These are phyloP conservation scores for Collybia nuda DNA, from an alignment of 768 basidiomycete species.

Conservation along the genomic window DNA sequence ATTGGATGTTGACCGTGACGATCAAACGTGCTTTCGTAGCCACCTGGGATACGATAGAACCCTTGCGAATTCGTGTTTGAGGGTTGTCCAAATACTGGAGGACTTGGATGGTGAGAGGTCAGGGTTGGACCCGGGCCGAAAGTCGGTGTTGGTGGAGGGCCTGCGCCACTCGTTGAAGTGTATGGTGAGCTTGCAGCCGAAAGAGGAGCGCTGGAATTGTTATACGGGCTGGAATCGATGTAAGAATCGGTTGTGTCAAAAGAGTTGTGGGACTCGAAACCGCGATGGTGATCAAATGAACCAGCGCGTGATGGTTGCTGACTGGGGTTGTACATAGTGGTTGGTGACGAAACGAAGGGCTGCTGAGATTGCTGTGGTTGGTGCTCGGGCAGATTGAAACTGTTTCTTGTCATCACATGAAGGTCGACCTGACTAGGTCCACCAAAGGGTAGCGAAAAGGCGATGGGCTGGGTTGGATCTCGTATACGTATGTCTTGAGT, in stretches of 20 bases:
- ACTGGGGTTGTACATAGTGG: slow-evolving; percentile 2
- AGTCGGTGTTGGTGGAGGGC: slow-evolving; percentile 26
- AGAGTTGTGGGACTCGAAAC: slow-evolving; percentile 17
- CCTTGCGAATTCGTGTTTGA: slow-evolving; percentile 11
- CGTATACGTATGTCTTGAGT: slow-evolving; percentile 12
- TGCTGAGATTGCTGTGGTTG: slow-evolving; percentile 16
- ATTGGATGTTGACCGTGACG: slow-evolving; percentile 8
- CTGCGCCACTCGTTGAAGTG: slow-evolving; percentile 11
- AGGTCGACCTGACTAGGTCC: slow-evolving; percentile 1
- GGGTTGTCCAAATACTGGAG: slow-evolving; percentile 22
- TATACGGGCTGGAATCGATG: slow-evolving; percentile 24
- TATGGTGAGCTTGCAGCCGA: slow-evolving; percentile 32
- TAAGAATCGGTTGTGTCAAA: slow-evolving; percentile 7
- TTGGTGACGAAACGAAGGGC: slow-evolving; percentile 9
- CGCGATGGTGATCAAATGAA: slow-evolving; percentile 17
- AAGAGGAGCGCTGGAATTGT: slow-evolving; percentile 19
- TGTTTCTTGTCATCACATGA: too few relatives aligned
- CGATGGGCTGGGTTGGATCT: slow-evolving; percentile 5
- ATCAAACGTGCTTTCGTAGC: slow-evolving; percentile 16
- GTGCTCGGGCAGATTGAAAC: slow-evolving; percentile 8
- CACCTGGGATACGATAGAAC: slow-evolving; percentile 17
- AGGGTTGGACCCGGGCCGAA: slow-evolving; percentile 11
- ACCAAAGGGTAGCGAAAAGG: slow-evolving; percentile 16
- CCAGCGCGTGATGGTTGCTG: slow-evolving; percentile 16
- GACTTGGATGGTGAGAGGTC: slow-evolving; percentile 19